Evolutionary conservation across 208 protist genomes (phyloP).

Genomic region (Leishmania lainsoni): DNA sequence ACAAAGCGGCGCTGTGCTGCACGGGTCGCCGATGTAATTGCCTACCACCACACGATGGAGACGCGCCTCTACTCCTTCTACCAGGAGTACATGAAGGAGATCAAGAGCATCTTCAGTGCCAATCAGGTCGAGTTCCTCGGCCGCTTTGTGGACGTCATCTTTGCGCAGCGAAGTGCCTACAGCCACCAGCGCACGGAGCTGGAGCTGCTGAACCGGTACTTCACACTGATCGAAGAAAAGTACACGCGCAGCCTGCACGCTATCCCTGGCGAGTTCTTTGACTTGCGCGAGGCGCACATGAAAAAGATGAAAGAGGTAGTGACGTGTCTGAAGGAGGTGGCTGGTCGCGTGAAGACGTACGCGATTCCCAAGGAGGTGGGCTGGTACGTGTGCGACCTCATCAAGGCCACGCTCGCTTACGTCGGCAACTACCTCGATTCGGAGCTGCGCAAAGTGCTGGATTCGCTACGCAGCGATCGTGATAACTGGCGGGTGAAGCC

Average conservation of each 20-base stretch:
- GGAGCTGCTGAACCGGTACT: constrained; percentile 68
- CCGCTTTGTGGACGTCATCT: constrained; percentile 68
- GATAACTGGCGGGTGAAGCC: constrained; percentile 76
- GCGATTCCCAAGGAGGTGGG: constrained; percentile 49
- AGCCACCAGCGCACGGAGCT: constrained; percentile 50
- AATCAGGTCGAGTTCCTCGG: constrained; percentile 70
- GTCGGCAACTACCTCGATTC: constrained; percentile 66
- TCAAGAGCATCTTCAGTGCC: constrained; percentile 53
- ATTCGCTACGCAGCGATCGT: constrained; percentile 64
- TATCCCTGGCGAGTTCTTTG: constrained; percentile 70
- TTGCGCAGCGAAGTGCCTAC: constrained; percentile 49
- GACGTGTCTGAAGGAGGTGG: constrained; percentile 63
- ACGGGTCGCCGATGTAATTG: constrained; percentile 76
- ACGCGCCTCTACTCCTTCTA: constrained; percentile 71
- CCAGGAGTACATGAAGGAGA: constrained; percentile 58
- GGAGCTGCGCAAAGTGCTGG: constrained; percentile 72
- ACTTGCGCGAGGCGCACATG: constrained; percentile 86
- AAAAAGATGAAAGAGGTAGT: constrained; percentile 75
- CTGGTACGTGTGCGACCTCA: constrained; percentile 60
- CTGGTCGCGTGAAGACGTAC: constrained; percentile 58
- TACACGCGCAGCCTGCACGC: constrained; percentile 81
- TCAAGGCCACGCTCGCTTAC: constrained; percentile 44
- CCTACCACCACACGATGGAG: constrained; percentile 75
- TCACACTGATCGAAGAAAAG: constrained; percentile 73
- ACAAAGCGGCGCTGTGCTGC: constrained; percentile 50